These are phyloP conservation scores for Diaporthe sp. DNA, from an alignment of 2,329 filamentous ascomycete genomes.

Conservation along the genomic window DNA sequence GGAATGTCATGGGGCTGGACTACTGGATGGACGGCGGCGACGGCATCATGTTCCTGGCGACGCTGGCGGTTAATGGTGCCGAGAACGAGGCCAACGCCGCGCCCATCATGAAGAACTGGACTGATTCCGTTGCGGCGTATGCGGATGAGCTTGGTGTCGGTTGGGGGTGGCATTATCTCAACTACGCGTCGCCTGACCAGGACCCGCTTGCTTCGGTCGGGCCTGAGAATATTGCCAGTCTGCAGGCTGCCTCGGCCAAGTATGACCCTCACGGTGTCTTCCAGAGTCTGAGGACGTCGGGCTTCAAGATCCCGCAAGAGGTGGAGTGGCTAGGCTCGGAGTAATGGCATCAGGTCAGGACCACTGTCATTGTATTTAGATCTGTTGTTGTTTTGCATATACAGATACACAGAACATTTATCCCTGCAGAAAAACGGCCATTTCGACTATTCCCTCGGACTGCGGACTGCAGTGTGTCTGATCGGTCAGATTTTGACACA, in stretches of 20 bases:
- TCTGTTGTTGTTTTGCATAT: neutral
- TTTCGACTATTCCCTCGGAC: neutral
- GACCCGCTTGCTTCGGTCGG: conserved; percentile 28
- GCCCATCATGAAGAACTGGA: conserved; percentile 53
- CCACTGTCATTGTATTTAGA: neutral
- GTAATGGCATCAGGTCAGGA: neutral
- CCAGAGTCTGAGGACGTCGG: conserved; percentile 26
- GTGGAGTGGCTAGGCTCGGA: neutral
- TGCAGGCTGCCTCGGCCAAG: conserved; percentile 19
- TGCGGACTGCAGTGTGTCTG: too few species aligned
- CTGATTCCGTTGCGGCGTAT: conserved; percentile 50
- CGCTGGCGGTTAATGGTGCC: conserved; percentile 50
- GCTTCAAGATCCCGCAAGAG: neutral
- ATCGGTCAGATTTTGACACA: fast-evolving
- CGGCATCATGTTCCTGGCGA: conserved; percentile 52
- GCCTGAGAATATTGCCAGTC: conserved; percentile 26
- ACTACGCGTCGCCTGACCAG: conserved; percentile 29
- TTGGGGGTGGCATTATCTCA: conserved; percentile 42
- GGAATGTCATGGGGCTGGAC: conserved; percentile 53
- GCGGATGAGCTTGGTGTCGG: conserved; percentile 46
- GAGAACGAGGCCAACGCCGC: conserved; percentile 52
- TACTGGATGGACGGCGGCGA: conserved; percentile 47
- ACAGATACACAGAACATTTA: neutral
- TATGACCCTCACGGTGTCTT: conserved; percentile 27
- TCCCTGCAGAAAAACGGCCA: neutral